Evolutionary conservation across 495 filamentous ascomycete species (phyloP).

Genomic region (Astrocystis sublimbata): DNA sequence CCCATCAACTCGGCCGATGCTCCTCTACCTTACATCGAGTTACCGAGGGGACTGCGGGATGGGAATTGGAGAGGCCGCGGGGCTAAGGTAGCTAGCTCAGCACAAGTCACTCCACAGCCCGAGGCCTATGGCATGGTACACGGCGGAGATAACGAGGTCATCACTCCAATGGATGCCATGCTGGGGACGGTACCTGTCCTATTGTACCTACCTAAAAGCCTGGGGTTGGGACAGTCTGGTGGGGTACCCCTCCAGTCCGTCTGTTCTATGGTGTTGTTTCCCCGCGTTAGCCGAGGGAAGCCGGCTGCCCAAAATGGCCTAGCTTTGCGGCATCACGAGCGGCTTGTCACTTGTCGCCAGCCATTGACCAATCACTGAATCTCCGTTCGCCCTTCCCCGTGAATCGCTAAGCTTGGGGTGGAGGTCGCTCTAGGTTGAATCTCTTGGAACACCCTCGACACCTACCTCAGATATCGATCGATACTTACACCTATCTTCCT

Average conservation of each 20-base stretch:
- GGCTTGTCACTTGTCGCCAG: neutral
- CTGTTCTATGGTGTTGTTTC: too few species aligned
- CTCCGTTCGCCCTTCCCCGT: constrained; percentile 15
- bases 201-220: too few species aligned
- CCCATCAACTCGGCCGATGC: constrained; percentile 8
- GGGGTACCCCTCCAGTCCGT: neutral
- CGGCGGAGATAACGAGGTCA: neutral
- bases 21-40: constrained; percentile 7
- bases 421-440: neutral
- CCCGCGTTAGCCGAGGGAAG: constrained; percentile 38
- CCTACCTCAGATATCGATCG: too few species aligned
- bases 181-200: too few species aligned
- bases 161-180: too few species aligned
- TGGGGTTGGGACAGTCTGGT: too few species aligned
- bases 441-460: too few species aligned
- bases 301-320: constrained; percentile 14
- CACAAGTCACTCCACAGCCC: neutral
- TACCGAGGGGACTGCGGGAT: constrained; percentile 8
- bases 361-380: constrained; percentile 17
- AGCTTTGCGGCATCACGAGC: constrained; percentile 4
- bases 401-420: neutral
- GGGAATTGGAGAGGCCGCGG: neutral
- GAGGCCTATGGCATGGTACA: neutral
- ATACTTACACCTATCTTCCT: too few species aligned
- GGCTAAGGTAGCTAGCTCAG: neutral